Percentiles rank a stretch among this genome's conserved stretches.
These are phyloP conservation scores for Rhodotorula sphaerocarpa DNA, from an alignment of 768 basidiomycete species.

Conservation along the genomic window DNA sequence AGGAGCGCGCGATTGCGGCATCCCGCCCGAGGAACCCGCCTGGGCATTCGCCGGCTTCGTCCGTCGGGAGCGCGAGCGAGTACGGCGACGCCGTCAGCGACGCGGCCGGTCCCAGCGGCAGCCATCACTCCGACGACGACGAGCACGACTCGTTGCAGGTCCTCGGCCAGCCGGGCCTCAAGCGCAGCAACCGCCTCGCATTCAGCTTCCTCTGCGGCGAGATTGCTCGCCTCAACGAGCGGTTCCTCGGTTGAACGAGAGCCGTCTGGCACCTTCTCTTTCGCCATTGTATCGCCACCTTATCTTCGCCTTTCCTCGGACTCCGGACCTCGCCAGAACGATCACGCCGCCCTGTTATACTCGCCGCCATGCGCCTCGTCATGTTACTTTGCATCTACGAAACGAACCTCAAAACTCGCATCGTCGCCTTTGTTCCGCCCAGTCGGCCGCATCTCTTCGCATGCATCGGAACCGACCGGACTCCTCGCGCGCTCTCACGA, in stretches of 20 bases:
- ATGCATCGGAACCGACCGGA: too few relatives aligned
- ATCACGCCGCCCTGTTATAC: too few relatives aligned
- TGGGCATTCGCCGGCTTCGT: background rate
- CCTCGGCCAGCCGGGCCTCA: slow-evolving; percentile 60
- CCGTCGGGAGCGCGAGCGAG: background rate
- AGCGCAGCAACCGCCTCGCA: slow-evolving; percentile 51
- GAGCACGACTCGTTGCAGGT: slow-evolving; percentile 48
- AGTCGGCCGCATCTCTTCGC: too few relatives aligned
- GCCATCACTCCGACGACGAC: background rate
- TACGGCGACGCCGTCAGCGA: background rate
- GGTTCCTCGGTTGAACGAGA: slow-evolving; percentile 53
- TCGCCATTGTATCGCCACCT: too few relatives aligned
- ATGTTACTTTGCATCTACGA: too few relatives aligned
- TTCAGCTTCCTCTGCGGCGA: slow-evolving; percentile 81
- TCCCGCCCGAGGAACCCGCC: background rate
- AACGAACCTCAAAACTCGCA: background rate
- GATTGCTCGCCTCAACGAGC: slow-evolving; percentile 76
- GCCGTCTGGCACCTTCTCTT: too few relatives aligned
- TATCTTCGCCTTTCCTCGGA: too few relatives aligned
- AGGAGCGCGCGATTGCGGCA: background rate
- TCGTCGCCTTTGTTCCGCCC: background rate
- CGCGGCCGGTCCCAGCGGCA: too few relatives aligned
- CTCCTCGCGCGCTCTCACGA: too few relatives aligned
- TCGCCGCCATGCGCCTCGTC: too few relatives aligned
- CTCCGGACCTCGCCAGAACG: too few relatives aligned